Evolutionary conservation across 208 protist species (phyloP).

Genomic region (Crithidia mellificae): DNA sequence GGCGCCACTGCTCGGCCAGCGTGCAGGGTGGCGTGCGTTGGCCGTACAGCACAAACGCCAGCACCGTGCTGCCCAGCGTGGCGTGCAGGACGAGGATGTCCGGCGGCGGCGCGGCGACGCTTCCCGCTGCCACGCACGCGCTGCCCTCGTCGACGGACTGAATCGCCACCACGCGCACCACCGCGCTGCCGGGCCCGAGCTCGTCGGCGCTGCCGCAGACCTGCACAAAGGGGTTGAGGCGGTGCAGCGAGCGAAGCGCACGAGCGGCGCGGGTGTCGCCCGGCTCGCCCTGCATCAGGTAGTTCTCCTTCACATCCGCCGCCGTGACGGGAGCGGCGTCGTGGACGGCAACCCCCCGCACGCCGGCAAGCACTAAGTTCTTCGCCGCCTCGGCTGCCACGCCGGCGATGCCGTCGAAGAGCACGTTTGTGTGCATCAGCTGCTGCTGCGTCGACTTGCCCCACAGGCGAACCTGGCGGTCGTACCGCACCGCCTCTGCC

Average conservation of each 20-base stretch:
- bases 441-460: conserved; percentile 88
- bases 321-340: conserved; percentile 36
- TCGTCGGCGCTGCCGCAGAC: conserved; percentile 12
- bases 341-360: conserved; percentile 55
- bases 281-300: conserved; percentile 56
- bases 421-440: conserved; percentile 64
- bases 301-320: conserved; percentile 45
- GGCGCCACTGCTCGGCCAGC: conserved; percentile 34
- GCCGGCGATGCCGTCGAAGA: conserved; percentile 57
- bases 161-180: conserved; percentile 22
- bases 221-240: conserved; percentile 54
- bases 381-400: conserved; percentile 82
- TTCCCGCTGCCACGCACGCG: conserved; percentile 16
- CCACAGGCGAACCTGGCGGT: conserved; percentile 94
- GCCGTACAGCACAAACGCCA: conserved; percentile 43
- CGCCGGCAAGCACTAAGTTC: conserved; percentile 91
- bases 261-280: conserved; percentile 30
- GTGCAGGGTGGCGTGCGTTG: not conserved
- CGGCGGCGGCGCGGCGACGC: not conserved
- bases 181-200: not conserved
- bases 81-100: conserved; percentile 28
- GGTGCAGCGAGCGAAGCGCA: conserved; percentile 27
- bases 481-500: conserved; percentile 85
- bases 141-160: conserved; percentile 22
- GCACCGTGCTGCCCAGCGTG: conserved; percentile 13